Percentiles rank a stretch among this genome's conserved stretches.
Evolutionary conservation across 768 basidiomycete species (phyloP).

Genomic region (Pisolithus marmoratus): DNA sequence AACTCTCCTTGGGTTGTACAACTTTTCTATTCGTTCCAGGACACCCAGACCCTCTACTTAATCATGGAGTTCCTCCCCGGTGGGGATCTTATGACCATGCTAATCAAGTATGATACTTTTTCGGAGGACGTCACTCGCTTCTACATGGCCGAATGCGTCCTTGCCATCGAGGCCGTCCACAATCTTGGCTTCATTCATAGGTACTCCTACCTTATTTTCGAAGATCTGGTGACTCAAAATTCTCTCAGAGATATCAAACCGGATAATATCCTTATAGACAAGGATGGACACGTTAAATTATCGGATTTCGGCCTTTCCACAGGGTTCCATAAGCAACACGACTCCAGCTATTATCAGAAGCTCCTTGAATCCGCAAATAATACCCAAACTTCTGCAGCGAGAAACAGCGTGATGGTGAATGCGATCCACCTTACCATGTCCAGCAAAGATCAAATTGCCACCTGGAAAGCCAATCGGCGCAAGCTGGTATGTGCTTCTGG

Average conservation of each 20-base stretch:
- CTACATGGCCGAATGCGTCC: conserved; percentile 97
- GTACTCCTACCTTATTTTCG: conserved; percentile 30
- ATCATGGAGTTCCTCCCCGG: conserved; percentile 99
- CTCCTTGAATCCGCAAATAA: conserved; percentile 64
- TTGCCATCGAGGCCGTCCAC: conserved; percentile 97
- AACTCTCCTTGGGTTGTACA: conserved; percentile 97
- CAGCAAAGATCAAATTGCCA: conserved; percentile 89
- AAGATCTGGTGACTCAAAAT: conserved; percentile 1
- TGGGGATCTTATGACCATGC: conserved; percentile 99
- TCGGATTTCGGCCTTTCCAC: conserved; percentile 99
- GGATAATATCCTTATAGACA: conserved; percentile 89
- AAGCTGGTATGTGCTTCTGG: conserved; percentile 65
- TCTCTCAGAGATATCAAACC: conserved; percentile 89
- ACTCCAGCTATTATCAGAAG: conserved; percentile 90
- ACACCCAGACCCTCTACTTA: conserved; percentile 84
- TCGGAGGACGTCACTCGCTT: conserved; percentile 97
- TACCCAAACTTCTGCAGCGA: conserved; percentile 42
- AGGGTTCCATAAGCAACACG: conserved; percentile 98
- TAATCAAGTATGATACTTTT: conserved; percentile 99
- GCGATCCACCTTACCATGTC: conserved; percentile 96
- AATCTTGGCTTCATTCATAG: conserved; percentile 96
- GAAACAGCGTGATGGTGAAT: conserved; percentile 97
- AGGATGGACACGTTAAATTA: conserved; percentile 94
- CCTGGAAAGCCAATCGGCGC: conserved; percentile 97
- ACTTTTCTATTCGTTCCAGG: conserved; percentile 98